phyloP scores from a whole-genome alignment of 257 asterid species.

The Solanum ahanhuiri region DNA sequence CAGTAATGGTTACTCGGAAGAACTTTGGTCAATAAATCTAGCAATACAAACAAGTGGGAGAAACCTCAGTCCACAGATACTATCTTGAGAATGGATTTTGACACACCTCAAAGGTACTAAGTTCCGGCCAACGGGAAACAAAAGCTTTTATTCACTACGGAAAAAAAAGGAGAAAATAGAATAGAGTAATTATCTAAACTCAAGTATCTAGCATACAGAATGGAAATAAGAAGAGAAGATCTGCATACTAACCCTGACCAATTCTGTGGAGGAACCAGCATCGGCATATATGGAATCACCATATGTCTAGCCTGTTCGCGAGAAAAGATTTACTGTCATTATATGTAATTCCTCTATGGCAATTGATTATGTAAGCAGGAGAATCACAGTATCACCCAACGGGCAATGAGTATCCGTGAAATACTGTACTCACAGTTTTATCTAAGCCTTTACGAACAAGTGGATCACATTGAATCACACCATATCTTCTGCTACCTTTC shows the following conservation, averaged over 20 bases:
- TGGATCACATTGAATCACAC: constrained; percentile 95
- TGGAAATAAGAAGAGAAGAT: neutral
- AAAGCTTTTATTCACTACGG: neutral
- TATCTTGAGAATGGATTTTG: neutral
- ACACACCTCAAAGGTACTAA: neutral
- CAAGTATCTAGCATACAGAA: neutral
- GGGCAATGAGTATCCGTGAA: neutral
- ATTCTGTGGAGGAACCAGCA: constrained; percentile 84
- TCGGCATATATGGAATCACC: constrained; percentile 99
- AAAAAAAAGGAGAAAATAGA: neutral
- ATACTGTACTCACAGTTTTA: constrained; percentile 55
- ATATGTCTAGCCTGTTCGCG: constrained; percentile 81
- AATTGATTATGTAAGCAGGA: neutral
- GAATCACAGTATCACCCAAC: neutral
- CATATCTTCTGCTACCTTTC: constrained; percentile 69
- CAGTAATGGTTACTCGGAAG: neutral
- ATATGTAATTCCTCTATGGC: neutral
- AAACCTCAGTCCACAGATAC: neutral
- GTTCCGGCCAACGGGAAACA: neutral
- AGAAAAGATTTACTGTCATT: constrained; percentile 3
- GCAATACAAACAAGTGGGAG: neutral
- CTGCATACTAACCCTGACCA: constrained; percentile 64
- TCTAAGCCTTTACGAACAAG: constrained; percentile 88
- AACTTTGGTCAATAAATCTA: neutral
- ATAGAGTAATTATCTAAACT: neutral